Base-by-base conservation (phyloP, 106 monocot species). In the Acorus calamus region DNA sequence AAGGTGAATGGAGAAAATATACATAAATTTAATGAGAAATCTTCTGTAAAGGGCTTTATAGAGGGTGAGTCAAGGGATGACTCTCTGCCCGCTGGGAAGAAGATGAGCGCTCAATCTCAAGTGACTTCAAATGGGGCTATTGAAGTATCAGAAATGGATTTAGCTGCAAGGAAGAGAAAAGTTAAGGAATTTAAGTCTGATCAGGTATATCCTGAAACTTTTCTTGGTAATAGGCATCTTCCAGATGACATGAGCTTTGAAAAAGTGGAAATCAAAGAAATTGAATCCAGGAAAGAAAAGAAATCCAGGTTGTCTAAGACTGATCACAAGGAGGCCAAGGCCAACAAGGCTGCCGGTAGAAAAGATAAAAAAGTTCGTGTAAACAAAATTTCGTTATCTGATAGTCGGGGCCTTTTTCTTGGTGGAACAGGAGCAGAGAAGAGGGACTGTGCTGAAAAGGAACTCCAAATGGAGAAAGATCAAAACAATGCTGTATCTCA, bases 161-260 rank as follows among this genome's bases (percentile, higher is more conserved):
- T 52, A 28, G 58, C 60, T 72, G 56, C 53, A 62, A 80, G 80
- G 63, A 85, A 85, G 61, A 72, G 82, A 62, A 82, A 77, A 73
- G 14, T 79, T 48, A 78, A 82, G 71, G 84, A 76, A 49, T 72
- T 53, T 60, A 72, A 81, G 66, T 78, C 69, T 9, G 73, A 52
- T 61, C 67, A 53, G 47, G 58, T 46, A 66, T 52, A 70, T 51
- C 55, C 59, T 63, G 65, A 69, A 49, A 61, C 41, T 67, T 8
- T 41, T 44, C 14, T 28, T 4, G 63, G 58, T 51, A 45, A 46
- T 62, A 47, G 64, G 9, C 47, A 61, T 11, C 43, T 61, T 8
- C 6, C 6, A 9, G 75, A 53, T 44, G 53, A 42, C 65, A 58
- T 46, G 44, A 47, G 42, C 54, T 61, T 51, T 59, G 47, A 46